phyloP scores from a whole-genome alignment of 306 rosid species.

The Castanopsis chinensis region DNA sequence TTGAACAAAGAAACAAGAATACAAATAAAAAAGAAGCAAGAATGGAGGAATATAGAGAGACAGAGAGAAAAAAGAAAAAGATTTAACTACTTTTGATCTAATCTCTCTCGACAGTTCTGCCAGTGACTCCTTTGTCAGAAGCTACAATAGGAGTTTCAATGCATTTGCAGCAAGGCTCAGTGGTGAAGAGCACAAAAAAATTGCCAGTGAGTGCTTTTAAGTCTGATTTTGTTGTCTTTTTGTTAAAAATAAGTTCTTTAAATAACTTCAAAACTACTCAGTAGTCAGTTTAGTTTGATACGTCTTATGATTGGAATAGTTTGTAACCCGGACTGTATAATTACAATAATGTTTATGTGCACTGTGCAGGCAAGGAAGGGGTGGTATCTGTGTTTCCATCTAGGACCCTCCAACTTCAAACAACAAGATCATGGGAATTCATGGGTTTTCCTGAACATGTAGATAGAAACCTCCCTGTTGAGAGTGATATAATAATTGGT shows the following conservation, averaged over 20 bases:
- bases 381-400: slow-evolving; percentile 29
- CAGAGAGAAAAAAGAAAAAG: no score
- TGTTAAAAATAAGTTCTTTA: no score
- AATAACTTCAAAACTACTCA: no score
- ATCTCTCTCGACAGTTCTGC: not conserved
- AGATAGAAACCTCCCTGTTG: not conserved
- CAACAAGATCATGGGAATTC: slow-evolving; percentile 33
- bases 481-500: slow-evolving; percentile 22
- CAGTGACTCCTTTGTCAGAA: not conserved
- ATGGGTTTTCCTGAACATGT: slow-evolving; percentile 6
- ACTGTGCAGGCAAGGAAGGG: not conserved
- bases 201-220: not conserved
- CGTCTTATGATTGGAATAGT: no score
- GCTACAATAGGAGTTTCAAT: slow-evolving; percentile 28
- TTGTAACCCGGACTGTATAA: no score
- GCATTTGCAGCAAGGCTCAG: slow-evolving; percentile 24
- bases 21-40: no score
- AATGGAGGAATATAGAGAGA: no score
- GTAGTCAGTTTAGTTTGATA: no score
- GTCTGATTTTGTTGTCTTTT: no score
- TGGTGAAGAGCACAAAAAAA: not conserved
- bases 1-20: no score
- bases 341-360: not conserved
- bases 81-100: not conserved
- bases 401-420: not conserved